Conservation (phyloP, 805 yeast genomes). For the Kazachstania martiniae region DNA sequence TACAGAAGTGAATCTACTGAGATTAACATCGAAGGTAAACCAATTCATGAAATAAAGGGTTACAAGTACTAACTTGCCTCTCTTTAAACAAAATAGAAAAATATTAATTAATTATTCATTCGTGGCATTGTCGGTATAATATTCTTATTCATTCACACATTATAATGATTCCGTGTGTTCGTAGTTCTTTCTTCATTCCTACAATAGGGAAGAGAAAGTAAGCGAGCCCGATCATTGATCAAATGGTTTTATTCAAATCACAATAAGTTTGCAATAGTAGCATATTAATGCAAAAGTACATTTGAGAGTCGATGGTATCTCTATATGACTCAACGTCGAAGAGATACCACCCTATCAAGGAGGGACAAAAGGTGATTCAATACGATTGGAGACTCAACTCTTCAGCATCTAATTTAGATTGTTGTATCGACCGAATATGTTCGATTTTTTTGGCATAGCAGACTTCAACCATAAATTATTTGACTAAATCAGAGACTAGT, state of each 20-base stretch:
- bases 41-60: constrained; percentile 24
- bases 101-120: constrained; percentile 1
- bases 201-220: too few relatives aligned
- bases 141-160: too few relatives aligned
- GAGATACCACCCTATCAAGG: constrained; percentile 22
- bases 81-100: neutral
- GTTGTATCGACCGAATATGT: constrained; percentile 23
- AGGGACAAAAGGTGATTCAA: constrained; percentile 25
- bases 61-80: constrained; percentile 19
- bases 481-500: too few relatives aligned
- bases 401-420: neutral
- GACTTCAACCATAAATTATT: neutral
- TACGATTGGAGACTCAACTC: neutral
- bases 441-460: constrained; percentile 23
- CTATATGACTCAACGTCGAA: neutral
- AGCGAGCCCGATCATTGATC: too few relatives aligned
- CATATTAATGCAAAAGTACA: too few relatives aligned
- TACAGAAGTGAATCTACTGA: constrained; percentile 33
- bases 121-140: constrained; percentile 17
- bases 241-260: neutral
- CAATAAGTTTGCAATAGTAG: too few relatives aligned
- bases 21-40: constrained; percentile 24
- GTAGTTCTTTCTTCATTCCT: too few relatives aligned
- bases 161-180: too few relatives aligned
- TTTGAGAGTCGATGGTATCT: constrained; percentile 22